phyloP scores from a whole-genome alignment of 2,329 filamentous ascomycete genomes.

The Colletotrichum tropicicola region DNA sequence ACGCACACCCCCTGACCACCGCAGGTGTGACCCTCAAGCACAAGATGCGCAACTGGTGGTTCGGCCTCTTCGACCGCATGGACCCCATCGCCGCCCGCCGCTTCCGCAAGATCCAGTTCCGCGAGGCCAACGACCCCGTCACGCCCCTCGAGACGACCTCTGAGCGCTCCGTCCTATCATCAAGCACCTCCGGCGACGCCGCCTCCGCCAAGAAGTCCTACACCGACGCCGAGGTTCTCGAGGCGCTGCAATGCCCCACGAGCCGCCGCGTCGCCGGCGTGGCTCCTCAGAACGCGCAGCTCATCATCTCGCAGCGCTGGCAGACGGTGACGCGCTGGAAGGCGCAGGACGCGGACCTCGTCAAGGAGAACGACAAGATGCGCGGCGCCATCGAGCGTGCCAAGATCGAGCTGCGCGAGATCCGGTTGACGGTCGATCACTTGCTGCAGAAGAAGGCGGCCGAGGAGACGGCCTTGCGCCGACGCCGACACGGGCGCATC shows the following conservation, averaged over 20 bases:
- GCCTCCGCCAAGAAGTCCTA: not conserved
- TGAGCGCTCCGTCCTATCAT: constrained; percentile 1
- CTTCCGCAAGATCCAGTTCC: constrained; percentile 24
- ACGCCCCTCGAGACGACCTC: constrained; percentile 19
- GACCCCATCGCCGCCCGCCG: constrained; percentile 22
- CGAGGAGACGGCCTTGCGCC: constrained; percentile 26
- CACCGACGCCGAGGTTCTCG: constrained; percentile 30
- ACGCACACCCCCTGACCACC: not conserved
- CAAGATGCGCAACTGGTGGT: constrained; percentile 30
- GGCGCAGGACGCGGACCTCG: constrained; percentile 5
- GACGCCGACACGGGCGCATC: constrained; percentile 32
- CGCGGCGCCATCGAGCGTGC: constrained; percentile 6
- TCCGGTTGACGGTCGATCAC: constrained; percentile 29
- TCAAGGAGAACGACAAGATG: constrained; percentile 12
- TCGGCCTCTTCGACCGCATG: constrained; percentile 31
- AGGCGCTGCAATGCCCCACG: constrained; percentile 32
- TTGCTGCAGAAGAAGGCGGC: constrained; percentile 27
- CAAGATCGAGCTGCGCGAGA: constrained; percentile 20
- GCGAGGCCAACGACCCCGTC: not conserved
- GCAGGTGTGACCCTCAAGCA: constrained; percentile 21
- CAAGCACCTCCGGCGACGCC: not conserved
- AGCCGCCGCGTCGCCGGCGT: constrained; percentile 35
- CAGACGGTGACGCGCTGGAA: constrained; percentile 26
- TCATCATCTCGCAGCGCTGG: constrained; percentile 32
- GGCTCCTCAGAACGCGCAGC: constrained; percentile 24